phyloP scores from a whole-genome alignment of 2,329 filamentous ascomycete genomes.

The Fusarium hainanense region DNA sequence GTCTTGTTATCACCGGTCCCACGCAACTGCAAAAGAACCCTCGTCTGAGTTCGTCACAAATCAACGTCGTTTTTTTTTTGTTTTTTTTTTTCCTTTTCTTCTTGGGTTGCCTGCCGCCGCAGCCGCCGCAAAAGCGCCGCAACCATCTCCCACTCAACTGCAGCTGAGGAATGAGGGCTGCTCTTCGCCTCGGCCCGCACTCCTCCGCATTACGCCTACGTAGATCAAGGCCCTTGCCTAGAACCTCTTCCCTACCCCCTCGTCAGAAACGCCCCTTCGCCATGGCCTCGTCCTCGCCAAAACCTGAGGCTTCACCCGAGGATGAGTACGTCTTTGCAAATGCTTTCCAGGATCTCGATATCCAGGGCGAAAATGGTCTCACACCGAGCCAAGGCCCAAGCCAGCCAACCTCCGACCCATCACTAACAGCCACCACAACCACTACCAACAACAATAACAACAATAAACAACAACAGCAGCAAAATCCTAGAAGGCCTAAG shows the following conservation, averaged over 20 bases:
- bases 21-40: slow-evolving; percentile 2
- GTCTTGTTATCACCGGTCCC: slow-evolving; percentile 5
- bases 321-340: slow-evolving; percentile 29
- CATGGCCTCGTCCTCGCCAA: slow-evolving; percentile 36
- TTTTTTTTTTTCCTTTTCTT: background rate
- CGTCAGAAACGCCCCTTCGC: slow-evolving; percentile 25
- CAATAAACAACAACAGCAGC: slow-evolving; percentile 10
- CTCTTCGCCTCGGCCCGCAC: slow-evolving; percentile 40
- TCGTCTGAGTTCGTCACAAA: background rate
- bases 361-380: slow-evolving; percentile 26
- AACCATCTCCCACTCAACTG: slow-evolving; percentile 7
- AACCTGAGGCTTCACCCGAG: slow-evolving; percentile 9
- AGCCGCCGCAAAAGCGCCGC: slow-evolving; percentile 7
- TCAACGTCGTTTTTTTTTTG: background rate
- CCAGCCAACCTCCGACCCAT: slow-evolving; percentile 25
- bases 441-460: slow-evolving; percentile 3
- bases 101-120: slow-evolving; percentile 18
- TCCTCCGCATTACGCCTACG: slow-evolving; percentile 29
- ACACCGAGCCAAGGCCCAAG: slow-evolving; percentile 11
- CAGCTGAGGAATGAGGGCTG: slow-evolving; percentile 44
- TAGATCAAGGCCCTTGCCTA: slow-evolving; percentile 35
- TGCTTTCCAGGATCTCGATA: slow-evolving; percentile 34
- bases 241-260: slow-evolving; percentile 24
- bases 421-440: slow-evolving; percentile 11
- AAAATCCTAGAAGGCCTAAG: slow-evolving; percentile 28